Evolutionary conservation across 331 rosid genomes (phyloP).

Genomic region (Rhamnella rubrinervis): DNA sequence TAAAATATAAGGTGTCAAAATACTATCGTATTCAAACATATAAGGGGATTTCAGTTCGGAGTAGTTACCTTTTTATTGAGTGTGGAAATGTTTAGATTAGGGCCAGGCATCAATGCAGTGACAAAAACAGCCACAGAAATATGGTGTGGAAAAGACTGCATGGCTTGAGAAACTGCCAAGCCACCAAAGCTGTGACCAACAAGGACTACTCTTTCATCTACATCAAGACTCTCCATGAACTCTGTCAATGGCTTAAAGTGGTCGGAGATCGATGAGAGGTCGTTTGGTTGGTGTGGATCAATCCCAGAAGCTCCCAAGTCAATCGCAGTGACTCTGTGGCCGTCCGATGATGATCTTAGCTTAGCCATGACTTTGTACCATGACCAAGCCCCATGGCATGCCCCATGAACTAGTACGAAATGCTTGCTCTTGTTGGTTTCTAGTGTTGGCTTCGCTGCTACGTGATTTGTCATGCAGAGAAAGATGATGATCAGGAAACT

Average conservation of each 20-base stretch:
- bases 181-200: conserved; percentile 52
- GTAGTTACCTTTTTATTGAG: conserved; percentile 29
- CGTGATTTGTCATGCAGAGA: not conserved
- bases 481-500: conserved; percentile 8
- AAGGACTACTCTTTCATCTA: conserved; percentile 28
- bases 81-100: conserved; percentile 33
- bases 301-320: conserved; percentile 43
- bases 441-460: not conserved
- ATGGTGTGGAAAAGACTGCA: conserved; percentile 35
- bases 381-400: conserved; percentile 53
- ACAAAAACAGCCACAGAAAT: conserved; percentile 37
- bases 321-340: conserved; percentile 37
- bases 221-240: conserved; percentile 25
- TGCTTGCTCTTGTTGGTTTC: conserved; percentile 21
- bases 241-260: conserved; percentile 39
- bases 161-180: conserved; percentile 39
- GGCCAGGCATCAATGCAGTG: conserved; percentile 46
- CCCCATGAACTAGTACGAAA: conserved; percentile 44
- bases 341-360: conserved; percentile 11
- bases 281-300: conserved; percentile 13
- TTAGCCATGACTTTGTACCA: conserved; percentile 43
- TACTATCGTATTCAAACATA: too few relatives aligned
- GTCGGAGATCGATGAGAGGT: conserved; percentile 27
- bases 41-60: too few relatives aligned
- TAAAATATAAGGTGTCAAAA: too few relatives aligned